Conservation (phyloP, 2,329 filamentous ascomycete species). For the Hypoxylon sp. region DNA sequence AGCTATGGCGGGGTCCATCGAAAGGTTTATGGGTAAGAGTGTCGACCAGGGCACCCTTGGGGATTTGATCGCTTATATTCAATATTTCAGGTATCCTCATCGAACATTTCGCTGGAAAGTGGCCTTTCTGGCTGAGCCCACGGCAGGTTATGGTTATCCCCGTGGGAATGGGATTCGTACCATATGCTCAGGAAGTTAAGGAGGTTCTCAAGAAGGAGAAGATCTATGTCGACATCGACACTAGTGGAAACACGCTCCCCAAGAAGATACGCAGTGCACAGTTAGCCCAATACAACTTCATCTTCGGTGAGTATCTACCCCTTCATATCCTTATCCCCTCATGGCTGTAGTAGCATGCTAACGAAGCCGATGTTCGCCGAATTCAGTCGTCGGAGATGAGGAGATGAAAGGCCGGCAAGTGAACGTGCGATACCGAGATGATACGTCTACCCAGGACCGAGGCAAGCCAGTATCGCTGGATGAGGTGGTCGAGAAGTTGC, state of each 20-base stretch:
- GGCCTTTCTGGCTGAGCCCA: conserved; percentile 92
- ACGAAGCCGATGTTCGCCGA: conserved; percentile 8
- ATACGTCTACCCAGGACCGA: conserved; percentile 47
- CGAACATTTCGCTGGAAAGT: conserved; percentile 89
- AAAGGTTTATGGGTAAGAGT: conserved; percentile 69
- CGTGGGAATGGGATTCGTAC: conserved; percentile 78
- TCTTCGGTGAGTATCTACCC: conserved; percentile 73
- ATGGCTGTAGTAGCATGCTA: not conserved
- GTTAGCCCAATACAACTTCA: conserved; percentile 86
- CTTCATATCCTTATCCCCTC: not conserved
- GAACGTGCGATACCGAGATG: conserved; percentile 49
- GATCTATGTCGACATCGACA: conserved; percentile 80
- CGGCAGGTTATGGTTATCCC: conserved; percentile 85
- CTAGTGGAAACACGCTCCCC: conserved; percentile 84
- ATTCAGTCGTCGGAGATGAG: conserved; percentile 48
- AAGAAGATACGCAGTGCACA: conserved; percentile 92
- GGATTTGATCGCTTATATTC: conserved; percentile 8
- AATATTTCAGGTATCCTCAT: conserved; percentile 71
- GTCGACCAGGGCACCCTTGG: not conserved
- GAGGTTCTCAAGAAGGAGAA: conserved; percentile 79
- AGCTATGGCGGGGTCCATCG: conserved; percentile 80
- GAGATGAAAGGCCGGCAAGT: conserved; percentile 49
- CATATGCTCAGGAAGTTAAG: conserved; percentile 72
- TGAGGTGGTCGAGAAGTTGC: conserved; percentile 46
- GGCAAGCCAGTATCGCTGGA: conserved; percentile 47